Conservation (phyloP, 2,329 filamentous ascomycete genomes). For the Arthrobotrys sinensis region DNA sequence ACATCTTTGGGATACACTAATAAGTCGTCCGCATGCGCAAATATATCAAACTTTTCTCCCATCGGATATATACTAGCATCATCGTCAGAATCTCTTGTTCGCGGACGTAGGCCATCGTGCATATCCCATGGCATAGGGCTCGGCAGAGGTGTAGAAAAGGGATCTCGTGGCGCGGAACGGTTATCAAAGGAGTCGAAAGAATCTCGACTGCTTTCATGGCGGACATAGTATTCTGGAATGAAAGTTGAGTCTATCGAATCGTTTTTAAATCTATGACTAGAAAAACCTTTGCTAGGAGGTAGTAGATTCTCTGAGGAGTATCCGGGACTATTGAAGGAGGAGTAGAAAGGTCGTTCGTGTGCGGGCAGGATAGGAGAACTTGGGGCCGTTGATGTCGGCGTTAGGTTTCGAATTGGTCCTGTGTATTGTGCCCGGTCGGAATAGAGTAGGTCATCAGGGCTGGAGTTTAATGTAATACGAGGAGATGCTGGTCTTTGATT, state of each 20-base stretch:
- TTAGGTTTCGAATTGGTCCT: conserved; percentile 53
- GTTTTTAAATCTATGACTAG: conserved; percentile 46
- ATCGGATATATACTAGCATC: conserved; percentile 79
- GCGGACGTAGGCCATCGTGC: conserved; percentile 68
- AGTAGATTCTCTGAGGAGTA: conserved; percentile 49
- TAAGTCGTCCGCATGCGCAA: conserved; percentile 75
- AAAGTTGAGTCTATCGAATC: conserved; percentile 40
- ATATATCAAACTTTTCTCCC: conserved; percentile 81
- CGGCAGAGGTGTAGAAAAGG: conserved; percentile 49
- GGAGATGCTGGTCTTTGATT: conserved; percentile 41
- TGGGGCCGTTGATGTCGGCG: conserved; percentile 47
- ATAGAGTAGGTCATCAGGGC: conserved; percentile 44
- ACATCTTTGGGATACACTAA: conserved; percentile 80
- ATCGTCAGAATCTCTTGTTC: conserved; percentile 73
- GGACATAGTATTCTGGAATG: conserved; percentile 47
- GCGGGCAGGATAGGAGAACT: conserved; percentile 45
- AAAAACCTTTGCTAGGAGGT: conserved; percentile 40
- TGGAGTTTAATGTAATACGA: conserved; percentile 55
- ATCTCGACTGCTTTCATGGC: conserved; percentile 45
- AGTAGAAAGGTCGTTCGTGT: conserved; percentile 41
- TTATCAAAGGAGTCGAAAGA: conserved; percentile 48
- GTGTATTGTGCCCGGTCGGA: conserved; percentile 49
- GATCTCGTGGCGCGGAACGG: conserved; percentile 35
- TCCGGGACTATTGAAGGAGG: background rate
- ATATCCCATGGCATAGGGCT: conserved; percentile 52